Evolutionary conservation across 2,329 filamentous ascomycete species (phyloP).

Genomic region (Neofusicoccum cordaticola): DNA sequence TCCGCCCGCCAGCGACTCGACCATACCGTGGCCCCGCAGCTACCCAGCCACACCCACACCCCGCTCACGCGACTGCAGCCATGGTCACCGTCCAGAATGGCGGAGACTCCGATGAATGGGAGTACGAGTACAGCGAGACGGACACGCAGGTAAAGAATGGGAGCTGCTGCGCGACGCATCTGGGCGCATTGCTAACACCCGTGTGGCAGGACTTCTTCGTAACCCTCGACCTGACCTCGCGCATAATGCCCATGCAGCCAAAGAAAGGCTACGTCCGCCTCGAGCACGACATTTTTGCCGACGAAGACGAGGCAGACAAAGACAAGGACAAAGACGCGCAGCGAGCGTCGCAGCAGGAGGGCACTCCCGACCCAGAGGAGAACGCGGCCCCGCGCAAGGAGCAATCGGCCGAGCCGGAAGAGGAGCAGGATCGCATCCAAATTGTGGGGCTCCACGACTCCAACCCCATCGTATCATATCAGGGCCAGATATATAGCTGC

Average conservation of each 20-base stretch:
- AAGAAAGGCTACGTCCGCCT: slow-evolving; percentile 4
- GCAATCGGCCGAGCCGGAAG: neutral
- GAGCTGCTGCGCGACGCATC: neutral
- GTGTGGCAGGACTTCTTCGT: slow-evolving; percentile 54
- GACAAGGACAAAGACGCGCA: neutral
- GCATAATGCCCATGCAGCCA: slow-evolving; percentile 23
- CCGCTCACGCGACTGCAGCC: neutral
- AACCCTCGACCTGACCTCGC: slow-evolving; percentile 55
- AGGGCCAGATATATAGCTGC: slow-evolving; percentile 74
- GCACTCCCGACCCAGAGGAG: neutral
- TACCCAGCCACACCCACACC: neutral
- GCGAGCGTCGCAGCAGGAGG: neutral
- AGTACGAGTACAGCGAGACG: slow-evolving; percentile 58
- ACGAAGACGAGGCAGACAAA: slow-evolving; percentile 1
- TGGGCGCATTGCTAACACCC: neutral
- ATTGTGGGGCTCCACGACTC: slow-evolving; percentile 76
- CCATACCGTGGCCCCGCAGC: neutral
- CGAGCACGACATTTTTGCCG: slow-evolving; percentile 10
- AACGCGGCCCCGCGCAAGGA: slow-evolving; percentile 4
- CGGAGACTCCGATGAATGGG: slow-evolving; percentile 50
- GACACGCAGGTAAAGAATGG: slow-evolving; percentile 48
- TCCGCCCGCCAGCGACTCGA: neutral
- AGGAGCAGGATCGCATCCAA: slow-evolving; percentile 54
- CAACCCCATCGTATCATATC: slow-evolving; percentile 77
- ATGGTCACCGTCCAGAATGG: slow-evolving; percentile 7